These are phyloP conservation scores for Curvularia verruculosa DNA, from an alignment of 2,329 filamentous ascomycete species.

Conservation along the genomic window DNA sequence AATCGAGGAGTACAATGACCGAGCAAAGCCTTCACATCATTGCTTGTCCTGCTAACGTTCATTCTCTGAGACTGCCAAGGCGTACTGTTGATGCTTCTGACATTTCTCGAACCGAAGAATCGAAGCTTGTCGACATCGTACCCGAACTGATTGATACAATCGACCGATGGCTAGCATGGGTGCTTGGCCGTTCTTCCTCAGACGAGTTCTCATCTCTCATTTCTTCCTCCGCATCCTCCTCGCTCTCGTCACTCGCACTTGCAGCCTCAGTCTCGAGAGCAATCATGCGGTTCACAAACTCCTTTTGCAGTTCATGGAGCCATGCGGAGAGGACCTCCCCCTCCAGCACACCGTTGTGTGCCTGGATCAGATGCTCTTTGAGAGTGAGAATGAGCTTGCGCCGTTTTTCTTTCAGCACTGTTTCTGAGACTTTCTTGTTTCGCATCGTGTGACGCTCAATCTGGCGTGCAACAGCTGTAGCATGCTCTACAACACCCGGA, in stretches of 20 bases:
- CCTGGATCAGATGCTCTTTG: constrained; percentile 73
- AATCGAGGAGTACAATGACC: background rate
- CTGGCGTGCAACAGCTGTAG: constrained; percentile 68
- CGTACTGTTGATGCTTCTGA: constrained; percentile 32
- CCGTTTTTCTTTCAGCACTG: constrained; percentile 65
- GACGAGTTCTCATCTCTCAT: constrained; percentile 18
- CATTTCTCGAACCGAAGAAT: constrained; percentile 18
- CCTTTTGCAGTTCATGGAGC: constrained; percentile 70
- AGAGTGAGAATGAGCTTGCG: constrained; percentile 76
- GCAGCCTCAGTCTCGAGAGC: constrained; percentile 61
- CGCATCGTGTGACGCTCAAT: constrained; percentile 65
- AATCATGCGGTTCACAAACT: constrained; percentile 76
- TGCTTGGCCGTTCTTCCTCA: constrained; percentile 21
- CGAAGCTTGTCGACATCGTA: constrained; percentile 23
- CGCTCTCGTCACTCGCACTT: constrained; percentile 15
- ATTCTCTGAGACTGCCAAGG: constrained; percentile 39
- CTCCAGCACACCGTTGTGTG: constrained; percentile 68
- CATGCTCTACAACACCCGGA: constrained; percentile 67
- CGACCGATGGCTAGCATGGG: constrained; percentile 25
- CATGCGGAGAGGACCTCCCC: constrained; percentile 68
- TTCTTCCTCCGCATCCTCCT: constrained; percentile 18
- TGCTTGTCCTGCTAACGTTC: constrained; percentile 1
- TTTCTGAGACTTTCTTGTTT: constrained; percentile 64
- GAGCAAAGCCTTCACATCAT: background rate
- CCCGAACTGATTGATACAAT: constrained; percentile 32